These are phyloP conservation scores for Fusarium avenaceum DNA, from an alignment of 2,329 filamentous ascomycete genomes.

Conservation along the genomic window DNA sequence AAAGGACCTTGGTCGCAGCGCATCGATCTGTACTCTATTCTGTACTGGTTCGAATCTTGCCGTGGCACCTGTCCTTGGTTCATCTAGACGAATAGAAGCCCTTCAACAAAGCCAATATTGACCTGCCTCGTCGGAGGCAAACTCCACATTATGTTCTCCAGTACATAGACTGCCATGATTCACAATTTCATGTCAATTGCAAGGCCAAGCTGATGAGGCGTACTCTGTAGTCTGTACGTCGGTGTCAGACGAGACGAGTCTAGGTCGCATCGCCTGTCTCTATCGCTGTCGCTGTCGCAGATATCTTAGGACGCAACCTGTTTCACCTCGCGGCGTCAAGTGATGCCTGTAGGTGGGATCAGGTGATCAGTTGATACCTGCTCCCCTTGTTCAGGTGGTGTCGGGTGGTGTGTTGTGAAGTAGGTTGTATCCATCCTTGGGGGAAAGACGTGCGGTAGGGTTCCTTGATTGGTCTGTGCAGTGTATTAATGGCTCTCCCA, in stretches of 20 bases:
- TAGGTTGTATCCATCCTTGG: constrained; percentile 10
- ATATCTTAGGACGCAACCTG: constrained; percentile 39
- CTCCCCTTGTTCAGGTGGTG: constrained; percentile 21
- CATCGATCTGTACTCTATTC: neutral
- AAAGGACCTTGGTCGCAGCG: constrained; percentile 6
- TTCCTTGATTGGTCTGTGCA: constrained; percentile 34
- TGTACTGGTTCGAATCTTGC: constrained; percentile 8
- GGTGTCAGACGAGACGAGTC: constrained; percentile 26
- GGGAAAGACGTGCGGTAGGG: constrained; percentile 5
- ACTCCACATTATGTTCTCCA: neutral
- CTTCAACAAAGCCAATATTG: constrained; percentile 10
- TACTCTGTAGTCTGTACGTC: neutral
- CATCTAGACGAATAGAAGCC: neutral
- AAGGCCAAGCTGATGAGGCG: neutral
- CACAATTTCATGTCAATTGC: neutral
- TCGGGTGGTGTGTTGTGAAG: constrained; percentile 24
- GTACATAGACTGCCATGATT: neutral
- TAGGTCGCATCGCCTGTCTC: constrained; percentile 18
- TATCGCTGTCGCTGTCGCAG: constrained; percentile 8
- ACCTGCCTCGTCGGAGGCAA: neutral
- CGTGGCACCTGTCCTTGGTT: constrained; percentile 14
- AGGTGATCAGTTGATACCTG: constrained; percentile 35
- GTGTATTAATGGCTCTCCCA: constrained; percentile 18
- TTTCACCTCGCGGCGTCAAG: constrained; percentile 41
- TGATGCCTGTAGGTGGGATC: constrained; percentile 36